phyloP scores from a whole-genome alignment of 1,284 basidiomycete species.

The Neotropicomus parvogracilis region DNA sequence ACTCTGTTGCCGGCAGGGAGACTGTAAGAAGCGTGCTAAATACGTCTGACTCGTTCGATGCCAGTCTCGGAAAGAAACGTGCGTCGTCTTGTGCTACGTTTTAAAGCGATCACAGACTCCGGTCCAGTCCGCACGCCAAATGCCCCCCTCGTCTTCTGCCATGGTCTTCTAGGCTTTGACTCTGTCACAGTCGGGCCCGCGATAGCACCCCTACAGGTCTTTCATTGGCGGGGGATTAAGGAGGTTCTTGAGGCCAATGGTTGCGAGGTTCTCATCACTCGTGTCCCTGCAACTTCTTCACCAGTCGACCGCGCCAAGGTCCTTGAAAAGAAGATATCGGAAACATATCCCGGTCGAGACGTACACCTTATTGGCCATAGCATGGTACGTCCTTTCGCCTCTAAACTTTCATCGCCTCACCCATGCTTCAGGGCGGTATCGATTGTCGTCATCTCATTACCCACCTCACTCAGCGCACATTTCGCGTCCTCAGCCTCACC shows the following conservation, averaged over 20 bases:
- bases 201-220: slow-evolving; percentile 79
- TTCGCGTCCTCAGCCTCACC: slow-evolving; percentile 76
- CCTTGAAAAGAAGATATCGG: slow-evolving; percentile 76
- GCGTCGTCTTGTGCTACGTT: slow-evolving; percentile 28
- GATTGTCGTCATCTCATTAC: slow-evolving; percentile 87
- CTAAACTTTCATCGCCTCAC: slow-evolving; percentile 10
- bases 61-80: slow-evolving; percentile 69
- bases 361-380: slow-evolving; percentile 90
- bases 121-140: slow-evolving; percentile 65
- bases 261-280: slow-evolving; percentile 86
- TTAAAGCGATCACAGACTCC: slow-evolving; percentile 7
- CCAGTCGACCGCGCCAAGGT: slow-evolving; percentile 85
- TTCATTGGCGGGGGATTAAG: slow-evolving; percentile 93
- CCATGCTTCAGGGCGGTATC: slow-evolving; percentile 69
- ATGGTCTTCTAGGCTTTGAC: slow-evolving; percentile 88
- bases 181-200: slow-evolving; percentile 67
- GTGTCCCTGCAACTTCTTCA: slow-evolving; percentile 87
- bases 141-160: slow-evolving; percentile 89
- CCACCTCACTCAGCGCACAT: slow-evolving; percentile 62
- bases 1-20: slow-evolving; percentile 39
- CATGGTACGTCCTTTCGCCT: slow-evolving; percentile 60
- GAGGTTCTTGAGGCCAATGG: slow-evolving; percentile 87
- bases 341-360: slow-evolving; percentile 73
- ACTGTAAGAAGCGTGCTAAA: slow-evolving; percentile 47
- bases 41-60: slow-evolving; percentile 55